Evolutionary conservation across 1,284 basidiomycete species (phyloP).

Genomic region (Neolentinus lepideus): DNA sequence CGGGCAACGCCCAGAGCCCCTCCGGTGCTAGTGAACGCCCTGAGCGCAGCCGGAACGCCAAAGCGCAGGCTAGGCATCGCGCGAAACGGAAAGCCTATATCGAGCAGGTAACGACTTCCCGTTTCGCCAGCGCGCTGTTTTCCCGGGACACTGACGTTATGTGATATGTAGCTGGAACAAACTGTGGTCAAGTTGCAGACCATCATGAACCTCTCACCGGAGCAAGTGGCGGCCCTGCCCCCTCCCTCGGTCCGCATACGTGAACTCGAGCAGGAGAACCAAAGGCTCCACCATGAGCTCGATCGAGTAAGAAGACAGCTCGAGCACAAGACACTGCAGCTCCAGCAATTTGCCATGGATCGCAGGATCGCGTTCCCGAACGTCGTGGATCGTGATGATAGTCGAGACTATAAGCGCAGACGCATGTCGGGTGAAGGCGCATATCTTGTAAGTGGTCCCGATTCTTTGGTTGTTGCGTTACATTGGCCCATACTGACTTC

Average conservation of each 20-base stretch:
- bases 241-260: slow-evolving; percentile 64
- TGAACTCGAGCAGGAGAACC: slow-evolving; percentile 72
- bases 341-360: slow-evolving; percentile 19
- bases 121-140: neutral
- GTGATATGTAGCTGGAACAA: slow-evolving; percentile 55
- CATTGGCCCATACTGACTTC: neutral
- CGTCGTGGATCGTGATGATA: slow-evolving; percentile 16
- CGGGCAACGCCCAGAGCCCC: neutral
- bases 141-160: neutral
- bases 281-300: slow-evolving; percentile 58
- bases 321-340: slow-evolving; percentile 20
- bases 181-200: slow-evolving; percentile 76
- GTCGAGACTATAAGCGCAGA: slow-evolving; percentile 60
- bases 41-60: slow-evolving; percentile 80
- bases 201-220: slow-evolving; percentile 58
- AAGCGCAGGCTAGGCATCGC: slow-evolving; percentile 84
- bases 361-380: slow-evolving; percentile 15
- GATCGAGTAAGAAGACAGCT: slow-evolving; percentile 61
- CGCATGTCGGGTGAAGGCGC: slow-evolving; percentile 42
- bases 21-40: slow-evolving; percentile 41
- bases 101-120: slow-evolving; percentile 52
- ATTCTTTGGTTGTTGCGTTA: neutral
- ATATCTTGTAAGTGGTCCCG: slow-evolving; percentile 40
- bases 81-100: slow-evolving; percentile 93
- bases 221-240: slow-evolving; percentile 62